Base-by-base conservation (phyloP, 768 basidiomycete genomes). In the Brasilioporus rufonigricans region DNA sequence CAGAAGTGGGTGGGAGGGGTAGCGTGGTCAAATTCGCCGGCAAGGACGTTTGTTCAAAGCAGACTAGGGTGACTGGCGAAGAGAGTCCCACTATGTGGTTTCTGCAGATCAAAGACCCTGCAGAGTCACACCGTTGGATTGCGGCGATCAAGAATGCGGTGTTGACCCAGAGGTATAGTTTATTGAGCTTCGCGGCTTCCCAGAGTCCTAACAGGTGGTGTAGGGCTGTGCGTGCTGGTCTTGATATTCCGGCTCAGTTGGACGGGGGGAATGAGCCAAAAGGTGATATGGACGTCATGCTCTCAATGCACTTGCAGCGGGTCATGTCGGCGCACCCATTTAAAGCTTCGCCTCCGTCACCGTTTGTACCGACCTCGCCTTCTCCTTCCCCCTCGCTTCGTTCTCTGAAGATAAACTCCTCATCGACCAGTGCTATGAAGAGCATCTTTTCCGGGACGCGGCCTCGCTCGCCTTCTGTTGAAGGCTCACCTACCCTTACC, bases 261-360 rank as follows among this genome's bases (percentile, higher is more conserved):
- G 61, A 73, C 4, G 73, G 76, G 21, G 74, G 73, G 16, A 72
- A 79, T 26, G 89, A 89, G 56, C 88, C 87, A 21, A 77, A 84
- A 44, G 89, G 89, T 7, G 89, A 91, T 64, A 81, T 91, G 75
- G 89, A 91, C 65, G 89, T 91, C 44, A 87, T 90, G 81, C 76
- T 91, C 33, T 86, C 87, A 29, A 89, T 91, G 77, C 84, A 85
- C 45, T 76, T 82, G 31, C 87, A 89, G 61, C 83, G 80, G n/a
- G 50, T 73, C 77, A 58, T 73, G 74, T 27, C 75, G 75, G 26
- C 68, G 70, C 49, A 67, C 39, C 50, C 58, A 39, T 43, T 41
- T 26, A 57, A 61, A 48, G 32, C 52, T 21, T 60, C 52, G 23
- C 40, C 51, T 52, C 44, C 61, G 44, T 43, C 55, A 9, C 66